Evolutionary conservation across 192 early-diverging fungal species (phyloP).

Genomic region (Rhizoclosmatium globosum): DNA sequence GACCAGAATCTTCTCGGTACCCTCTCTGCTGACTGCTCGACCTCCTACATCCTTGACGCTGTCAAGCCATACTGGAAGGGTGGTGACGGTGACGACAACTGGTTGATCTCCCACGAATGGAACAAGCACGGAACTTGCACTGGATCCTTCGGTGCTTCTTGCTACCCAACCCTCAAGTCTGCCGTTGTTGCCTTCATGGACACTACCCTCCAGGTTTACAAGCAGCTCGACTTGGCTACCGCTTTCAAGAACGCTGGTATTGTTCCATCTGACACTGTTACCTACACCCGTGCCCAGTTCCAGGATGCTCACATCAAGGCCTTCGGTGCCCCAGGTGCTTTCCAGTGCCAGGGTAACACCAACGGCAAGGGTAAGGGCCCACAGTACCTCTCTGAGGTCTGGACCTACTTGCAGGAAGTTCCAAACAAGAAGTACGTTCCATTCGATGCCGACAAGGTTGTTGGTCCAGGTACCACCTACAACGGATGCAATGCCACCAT

Average conservation of each 20-base stretch:
- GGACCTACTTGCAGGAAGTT: slow-evolving; percentile 20
- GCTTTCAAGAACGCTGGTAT: slow-evolving; percentile 60
- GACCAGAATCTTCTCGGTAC: slow-evolving; percentile 56
- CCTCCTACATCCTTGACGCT: slow-evolving; percentile 40
- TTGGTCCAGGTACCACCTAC: background rate
- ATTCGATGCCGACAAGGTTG: background rate
- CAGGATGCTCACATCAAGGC: slow-evolving; percentile 39
- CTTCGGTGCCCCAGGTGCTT: slow-evolving; percentile 35
- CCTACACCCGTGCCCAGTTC: slow-evolving; percentile 36
- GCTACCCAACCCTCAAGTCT: slow-evolving; percentile 66
- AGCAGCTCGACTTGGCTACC: slow-evolving; percentile 62
- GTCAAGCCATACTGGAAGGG: slow-evolving; percentile 75
- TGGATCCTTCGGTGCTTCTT: slow-evolving; percentile 67
- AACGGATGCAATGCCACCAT: background rate
- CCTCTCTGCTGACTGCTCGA: background rate
- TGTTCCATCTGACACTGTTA: slow-evolving; percentile 35
- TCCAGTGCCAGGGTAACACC: slow-evolving; percentile 29
- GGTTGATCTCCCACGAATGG: slow-evolving; percentile 85
- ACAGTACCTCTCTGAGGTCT: slow-evolving; percentile 29
- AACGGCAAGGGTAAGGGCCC: background rate
- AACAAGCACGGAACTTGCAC: slow-evolving; percentile 84
- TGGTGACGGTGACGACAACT: slow-evolving; percentile 78
- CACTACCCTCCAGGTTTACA: slow-evolving; percentile 59
- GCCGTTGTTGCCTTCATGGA: slow-evolving; percentile 63
- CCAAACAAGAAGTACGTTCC: slow-evolving; percentile 15